Percentiles rank a stretch among this genome's conserved stretches.
Conservation (phyloP, 2,329 filamentous ascomycete genomes). For the Diplocarpon rosae region DNA sequence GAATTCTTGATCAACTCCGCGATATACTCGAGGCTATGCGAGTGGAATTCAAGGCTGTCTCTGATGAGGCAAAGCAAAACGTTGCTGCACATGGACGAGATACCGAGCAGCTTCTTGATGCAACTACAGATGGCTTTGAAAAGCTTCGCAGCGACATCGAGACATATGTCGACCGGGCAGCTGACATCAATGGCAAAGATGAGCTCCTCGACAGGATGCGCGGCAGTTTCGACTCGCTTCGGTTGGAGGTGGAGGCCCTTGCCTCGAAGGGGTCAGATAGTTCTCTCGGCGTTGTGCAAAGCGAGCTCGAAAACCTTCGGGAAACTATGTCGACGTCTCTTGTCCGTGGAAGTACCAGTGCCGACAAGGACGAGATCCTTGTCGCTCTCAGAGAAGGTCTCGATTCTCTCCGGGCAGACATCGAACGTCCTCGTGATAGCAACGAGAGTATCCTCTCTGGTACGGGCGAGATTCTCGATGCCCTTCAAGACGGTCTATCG, state of each 20-base stretch:
- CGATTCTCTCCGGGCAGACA: slow-evolving; percentile 62
- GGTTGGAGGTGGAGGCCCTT: slow-evolving; percentile 9
- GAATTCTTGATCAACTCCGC: slow-evolving; percentile 44
- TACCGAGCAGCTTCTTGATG: slow-evolving; percentile 80
- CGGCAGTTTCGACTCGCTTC: slow-evolving; percentile 21
- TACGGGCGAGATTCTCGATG: slow-evolving; percentile 80
- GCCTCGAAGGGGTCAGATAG: slow-evolving; percentile 34
- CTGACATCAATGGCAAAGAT: slow-evolving; percentile 60
- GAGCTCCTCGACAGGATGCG: slow-evolving; percentile 64
- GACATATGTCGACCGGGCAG: slow-evolving; percentile 62
- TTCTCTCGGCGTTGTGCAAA: slow-evolving; percentile 42
- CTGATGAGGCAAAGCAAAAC: slow-evolving; percentile 62
- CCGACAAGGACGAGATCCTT: slow-evolving; percentile 57
- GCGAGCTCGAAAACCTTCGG: slow-evolving; percentile 50
- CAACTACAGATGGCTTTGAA: slow-evolving; percentile 78
- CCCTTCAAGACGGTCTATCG: slow-evolving; percentile 77
- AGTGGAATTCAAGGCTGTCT: slow-evolving; percentile 47
- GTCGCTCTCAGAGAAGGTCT: slow-evolving; percentile 54
- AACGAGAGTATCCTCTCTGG: slow-evolving; percentile 35
- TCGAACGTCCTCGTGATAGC: slow-evolving; percentile 31
- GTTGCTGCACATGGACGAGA: slow-evolving; percentile 68
- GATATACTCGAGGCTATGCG: slow-evolving; percentile 55
- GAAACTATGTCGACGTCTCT: slow-evolving; percentile 44
- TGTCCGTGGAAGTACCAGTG: slow-evolving; percentile 33
- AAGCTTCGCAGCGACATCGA: slow-evolving; percentile 72